phyloP scores from a whole-genome alignment of 140 eudicot genomes.

The Erigeron philadelphicus region DNA sequence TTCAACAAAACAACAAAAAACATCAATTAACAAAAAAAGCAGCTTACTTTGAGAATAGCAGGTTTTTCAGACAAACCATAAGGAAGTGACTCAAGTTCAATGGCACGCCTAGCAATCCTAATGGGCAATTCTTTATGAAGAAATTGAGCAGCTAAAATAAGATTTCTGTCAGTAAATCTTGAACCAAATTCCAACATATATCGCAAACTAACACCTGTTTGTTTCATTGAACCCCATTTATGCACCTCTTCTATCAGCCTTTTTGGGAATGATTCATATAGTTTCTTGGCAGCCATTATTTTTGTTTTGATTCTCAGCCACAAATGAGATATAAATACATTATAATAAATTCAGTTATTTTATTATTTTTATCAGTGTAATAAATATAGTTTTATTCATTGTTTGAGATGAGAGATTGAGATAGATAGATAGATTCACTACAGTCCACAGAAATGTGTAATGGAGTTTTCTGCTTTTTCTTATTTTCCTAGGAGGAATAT shows the following conservation, averaged over 20 bases:
- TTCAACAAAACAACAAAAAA: not conserved
- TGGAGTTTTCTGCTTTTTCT: not conserved
- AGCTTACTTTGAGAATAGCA: slow-evolving; percentile 60
- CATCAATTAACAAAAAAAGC: not conserved
- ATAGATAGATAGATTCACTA: not conserved
- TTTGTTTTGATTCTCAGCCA: slow-evolving; percentile 3
- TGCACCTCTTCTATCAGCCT: slow-evolving; percentile 51
- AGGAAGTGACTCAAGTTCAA: slow-evolving; percentile 75
- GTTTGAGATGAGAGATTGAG: no score
- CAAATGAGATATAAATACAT: not conserved
- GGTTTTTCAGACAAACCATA: slow-evolving; percentile 77
- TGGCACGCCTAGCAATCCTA: slow-evolving; percentile 67
- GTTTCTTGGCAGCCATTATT: slow-evolving; percentile 57
- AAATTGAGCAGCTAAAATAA: slow-evolving; percentile 64
- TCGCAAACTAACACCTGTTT: slow-evolving; percentile 64
- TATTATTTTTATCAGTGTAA: no score
- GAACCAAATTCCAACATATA: slow-evolving; percentile 89
- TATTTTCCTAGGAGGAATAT: not conserved
- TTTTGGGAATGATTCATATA: slow-evolving; percentile 40
- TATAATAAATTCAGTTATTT: not conserved
- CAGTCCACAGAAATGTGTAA: not conserved
- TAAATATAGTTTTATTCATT: no score
- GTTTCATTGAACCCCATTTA: slow-evolving; percentile 61
- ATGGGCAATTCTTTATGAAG: slow-evolving; percentile 26
- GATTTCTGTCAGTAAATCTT: slow-evolving; percentile 41